phyloP scores from a whole-genome alignment of 2,329 filamentous ascomycete species.

The Metarhizium brunneum region DNA sequence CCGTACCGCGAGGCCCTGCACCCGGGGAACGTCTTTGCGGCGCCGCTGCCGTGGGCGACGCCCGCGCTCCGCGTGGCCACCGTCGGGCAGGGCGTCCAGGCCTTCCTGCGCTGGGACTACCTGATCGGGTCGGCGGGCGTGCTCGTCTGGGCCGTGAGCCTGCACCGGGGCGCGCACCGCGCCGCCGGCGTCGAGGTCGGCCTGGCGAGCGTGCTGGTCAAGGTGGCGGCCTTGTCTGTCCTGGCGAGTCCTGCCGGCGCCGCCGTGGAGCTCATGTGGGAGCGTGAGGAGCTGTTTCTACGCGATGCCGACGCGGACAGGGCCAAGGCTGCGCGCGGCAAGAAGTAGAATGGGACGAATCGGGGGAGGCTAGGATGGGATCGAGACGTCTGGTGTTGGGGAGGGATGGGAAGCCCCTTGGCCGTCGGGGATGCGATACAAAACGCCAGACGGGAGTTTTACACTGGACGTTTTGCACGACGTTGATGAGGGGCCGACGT shows the following conservation, averaged over 20 bases:
- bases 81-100: constrained; percentile 10
- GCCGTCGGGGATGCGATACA: too few species aligned
- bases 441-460: too few species aligned
- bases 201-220: background rate
- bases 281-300: constrained; percentile 12
- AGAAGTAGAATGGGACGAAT: background rate
- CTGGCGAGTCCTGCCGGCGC: constrained; percentile 9
- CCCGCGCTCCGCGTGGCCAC: constrained; percentile 6
- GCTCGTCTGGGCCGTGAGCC: constrained; percentile 10
- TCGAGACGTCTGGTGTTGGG: too few species aligned
- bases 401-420: too few species aligned
- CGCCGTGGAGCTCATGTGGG: constrained; percentile 13
- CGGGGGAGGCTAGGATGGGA: too few species aligned
- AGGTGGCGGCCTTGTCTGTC: constrained; percentile 5
- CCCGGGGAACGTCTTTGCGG: constrained; percentile 8
- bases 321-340: background rate
- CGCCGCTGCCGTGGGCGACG: constrained; percentile 8
- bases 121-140: constrained; percentile 9
- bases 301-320: background rate
- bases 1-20: constrained; percentile 7
- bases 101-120: constrained; percentile 13
- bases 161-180: constrained; percentile 6
- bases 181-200: background rate
- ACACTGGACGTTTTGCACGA: too few species aligned
- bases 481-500: too few species aligned